Evolutionary conservation across 768 basidiomycete species (phyloP), one percentile per base, ranked within the genome.

Genomic region (Lepiota subincarnata): DNA sequence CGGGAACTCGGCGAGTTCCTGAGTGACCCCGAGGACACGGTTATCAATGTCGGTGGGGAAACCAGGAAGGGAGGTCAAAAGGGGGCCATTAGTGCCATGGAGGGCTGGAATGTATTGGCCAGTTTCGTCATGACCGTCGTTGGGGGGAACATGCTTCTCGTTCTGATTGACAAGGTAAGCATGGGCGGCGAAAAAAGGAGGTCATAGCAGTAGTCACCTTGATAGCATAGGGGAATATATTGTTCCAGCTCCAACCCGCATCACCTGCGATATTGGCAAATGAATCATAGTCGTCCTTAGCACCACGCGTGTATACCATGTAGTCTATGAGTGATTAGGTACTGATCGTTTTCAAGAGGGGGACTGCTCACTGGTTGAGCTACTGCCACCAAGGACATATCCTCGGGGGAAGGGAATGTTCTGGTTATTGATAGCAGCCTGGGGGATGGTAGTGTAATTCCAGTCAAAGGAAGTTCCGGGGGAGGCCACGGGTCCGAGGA

Each of bases 81-180:
- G 59, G 13, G 61, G 60, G 4, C 76, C 75, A 3, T 56, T 58
- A 19, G 58, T 62, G 36, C 71, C 69, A 59, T 77, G 76, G 14
- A 69, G 53, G 5, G 66, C 57, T 1, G 76, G 73, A 34, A 67
- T 60, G 41, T 64, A 71, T 61, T 76, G 61, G 8, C 68, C 70
- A 7, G 66, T 59, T 12, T 68, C 70, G 59, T 74, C 59, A 51
- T 72, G 72, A 28, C 63, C 58, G 52, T 76, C 73, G n/a, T 66
- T 67, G 0, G 75, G 73, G 12, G 66, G 55, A 3, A 68, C 64
- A 24, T 68, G 63, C 46, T 66, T 67, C 59, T 76, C 74, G 58
- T 70, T 68, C 73, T 74, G 40, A 2, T 24, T 24, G 24, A 24
- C 5, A 24, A 24, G 24, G 18, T 8, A 35, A 5, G 22, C 0